Evolutionary conservation across 305 asterid species (phyloP), one percentile per base, ranked within the genome.

Genomic region (Plantago coronopus): DNA sequence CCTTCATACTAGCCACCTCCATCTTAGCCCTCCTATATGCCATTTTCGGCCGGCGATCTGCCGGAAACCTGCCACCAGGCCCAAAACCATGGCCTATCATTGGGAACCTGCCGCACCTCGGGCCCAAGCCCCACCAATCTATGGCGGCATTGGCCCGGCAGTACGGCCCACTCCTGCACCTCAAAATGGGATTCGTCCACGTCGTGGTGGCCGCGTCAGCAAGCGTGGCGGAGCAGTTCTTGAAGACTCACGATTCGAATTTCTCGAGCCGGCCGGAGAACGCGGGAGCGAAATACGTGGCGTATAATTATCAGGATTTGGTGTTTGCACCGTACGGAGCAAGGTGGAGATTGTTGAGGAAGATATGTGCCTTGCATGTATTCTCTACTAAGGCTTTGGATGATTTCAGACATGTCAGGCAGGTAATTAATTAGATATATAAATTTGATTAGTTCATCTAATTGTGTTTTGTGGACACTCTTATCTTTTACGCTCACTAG

Each of bases 271-370:
- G 98, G 51, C 98, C 98, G 18, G 95, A 90, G 0, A 86, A 81
- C 63, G 70, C 95, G 17, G 95, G 95, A 5, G 95, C 93, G 8
- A 78, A 84, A 43, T 73, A 91, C 64, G 73, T 91, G 17, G 95
- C 96, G 10, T 91, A 91, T 48, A 84, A 91, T 50, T 88, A 84
- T 58, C 95, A 86, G 63, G 98, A 91, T 60, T 23, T 88, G 69
- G 96, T 91, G 0, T 91, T 91, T 58, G 95, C 95, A 0, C 96
- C 95, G 0, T 91, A 91, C 51, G 98, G 98, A 2, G 93, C 95
- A 0, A 79, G 98, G 64, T 91, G 98, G 98, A 70, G 98, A 14
- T 17, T 86, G 74, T 72, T 91, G 0, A 65, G 98, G 68, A 88
- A 88, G 46, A 78, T 88, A 54, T 72, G 80, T 21, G 75, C 93